Conservation (phyloP, 495 filamentous ascomycete species). For the Haplographium delicatum region DNA sequence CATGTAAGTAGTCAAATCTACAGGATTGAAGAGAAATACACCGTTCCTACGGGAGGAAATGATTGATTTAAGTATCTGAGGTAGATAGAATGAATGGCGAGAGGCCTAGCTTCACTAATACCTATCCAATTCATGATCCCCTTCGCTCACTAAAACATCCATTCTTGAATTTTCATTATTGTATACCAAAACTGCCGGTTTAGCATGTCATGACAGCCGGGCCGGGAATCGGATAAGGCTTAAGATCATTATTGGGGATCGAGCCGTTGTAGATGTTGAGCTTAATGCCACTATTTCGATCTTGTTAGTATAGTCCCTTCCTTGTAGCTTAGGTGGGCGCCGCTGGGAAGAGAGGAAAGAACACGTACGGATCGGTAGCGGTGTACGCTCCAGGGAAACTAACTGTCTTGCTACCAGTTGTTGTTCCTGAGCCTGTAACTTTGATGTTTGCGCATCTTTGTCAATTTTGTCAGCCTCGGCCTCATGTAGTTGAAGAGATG, state of each 20-base stretch:
- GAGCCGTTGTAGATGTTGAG: slow-evolving; percentile 46
- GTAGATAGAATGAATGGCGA: too few species aligned
- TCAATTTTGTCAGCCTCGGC: not conserved
- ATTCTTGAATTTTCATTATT: too few species aligned
- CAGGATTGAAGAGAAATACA: too few species aligned
- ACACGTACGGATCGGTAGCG: slow-evolving; percentile 34
- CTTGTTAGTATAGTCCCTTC: not conserved
- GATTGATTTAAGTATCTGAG: too few species aligned
- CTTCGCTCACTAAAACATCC: too few species aligned
- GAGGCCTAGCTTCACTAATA: too few species aligned
- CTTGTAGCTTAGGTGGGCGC: too few species aligned
- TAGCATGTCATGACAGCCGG: slow-evolving; percentile 36
- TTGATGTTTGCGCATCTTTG: slow-evolving; percentile 47
- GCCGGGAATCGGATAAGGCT: slow-evolving; percentile 40
- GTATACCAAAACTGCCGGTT: too few species aligned
- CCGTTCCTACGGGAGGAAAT: too few species aligned
- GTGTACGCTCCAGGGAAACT: slow-evolving; percentile 50
- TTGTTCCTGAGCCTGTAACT: slow-evolving; percentile 41
- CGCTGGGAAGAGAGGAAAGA: too few species aligned
- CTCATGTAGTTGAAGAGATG: not conserved
- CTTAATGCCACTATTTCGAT: slow-evolving; percentile 36
- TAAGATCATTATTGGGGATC: slow-evolving; percentile 34
- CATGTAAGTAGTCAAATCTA: too few species aligned
- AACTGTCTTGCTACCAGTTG: slow-evolving; percentile 39
- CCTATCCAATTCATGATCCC: too few species aligned